Base-by-base conservation (phyloP, 75 land plant species). In the Isoetes taiwanensis region DNA sequence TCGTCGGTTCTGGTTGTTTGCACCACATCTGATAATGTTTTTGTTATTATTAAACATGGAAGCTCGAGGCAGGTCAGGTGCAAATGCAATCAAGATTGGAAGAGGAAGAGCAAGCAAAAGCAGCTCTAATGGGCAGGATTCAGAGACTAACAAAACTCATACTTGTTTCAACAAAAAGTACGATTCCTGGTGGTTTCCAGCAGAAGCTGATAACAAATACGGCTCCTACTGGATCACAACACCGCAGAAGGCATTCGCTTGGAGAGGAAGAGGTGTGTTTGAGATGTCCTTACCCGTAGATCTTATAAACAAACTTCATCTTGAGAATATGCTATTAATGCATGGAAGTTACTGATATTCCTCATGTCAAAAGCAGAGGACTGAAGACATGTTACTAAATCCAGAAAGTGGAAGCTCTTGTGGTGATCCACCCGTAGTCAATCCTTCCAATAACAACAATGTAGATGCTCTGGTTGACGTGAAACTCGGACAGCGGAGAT, bases 21-120 rank as follows among this genome's bases (percentile, higher is more conserved):
- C 3, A 8, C n/a, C 12, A 23, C 3, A 14, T 12, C 27, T 19
- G n/a, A 17, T 17, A 8, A 17, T 28, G 11, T n/a, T 41, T 69
- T 42, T 48, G 33, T 58, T 12, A 27, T 52, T 30, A 19, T 53
- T 20, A 11, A 46, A 30, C 58, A n/a, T n/a, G n/a, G n/a, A n/a
- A 90, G 96, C 58, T 87, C 64, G 94, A 87, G 64, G 94, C 83
- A 58, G 94, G 88, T 34, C 86, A 85, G 64, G 83, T 85, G 5
- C 82, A 79, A 64, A 37, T 90, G 73, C 96, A 77, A 59, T 90
- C 96, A 50, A 77, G 96, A 59, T 58, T 90, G 41, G 96, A 85
- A 53, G 96, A 90, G 53, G 91, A 85, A 58, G 96, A 90, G 54
- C 79, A 90, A 66, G 91, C 85, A 1, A 90, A 85, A 59, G 86